Conservation (phyloP, 257 asterid genomes). For the Solanum chmielewskii region DNA sequence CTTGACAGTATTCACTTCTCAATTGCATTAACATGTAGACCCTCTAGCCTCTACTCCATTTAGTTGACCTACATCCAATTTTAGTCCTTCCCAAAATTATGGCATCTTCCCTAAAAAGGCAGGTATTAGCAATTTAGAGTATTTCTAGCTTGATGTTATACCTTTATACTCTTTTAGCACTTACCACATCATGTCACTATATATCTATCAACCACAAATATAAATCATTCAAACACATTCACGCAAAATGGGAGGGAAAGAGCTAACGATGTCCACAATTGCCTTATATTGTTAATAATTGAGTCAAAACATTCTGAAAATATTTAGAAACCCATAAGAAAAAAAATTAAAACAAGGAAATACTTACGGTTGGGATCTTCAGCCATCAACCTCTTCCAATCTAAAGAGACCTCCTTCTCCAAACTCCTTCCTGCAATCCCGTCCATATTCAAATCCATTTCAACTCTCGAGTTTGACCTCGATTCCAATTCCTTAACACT, state of each 20-base stretch:
- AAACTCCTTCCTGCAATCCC: slow-evolving; percentile 26
- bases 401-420: slow-evolving; percentile 61
- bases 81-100: not conserved
- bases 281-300: not conserved
- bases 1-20: not conserved
- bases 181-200: not conserved
- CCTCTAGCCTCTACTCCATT: not conserved
- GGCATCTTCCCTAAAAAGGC: not conserved
- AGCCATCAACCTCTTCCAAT: slow-evolving; percentile 76
- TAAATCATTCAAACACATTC: not conserved
- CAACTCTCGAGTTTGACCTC: slow-evolving; percentile 10
- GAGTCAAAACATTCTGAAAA: not conserved
- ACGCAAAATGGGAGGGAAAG: not conserved
- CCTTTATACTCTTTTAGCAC: not conserved
- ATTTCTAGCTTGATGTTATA: not conserved
- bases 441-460: slow-evolving; percentile 23
- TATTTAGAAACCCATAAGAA: not conserved
- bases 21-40: not conserved
- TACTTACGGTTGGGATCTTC: slow-evolving; percentile 58
- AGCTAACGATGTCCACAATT: not conserved
- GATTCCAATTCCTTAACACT: slow-evolving; percentile 12
- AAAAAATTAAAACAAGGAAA: not conserved
- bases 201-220: not conserved
- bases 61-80: not conserved
- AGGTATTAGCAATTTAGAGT: not conserved